Conservation (phyloP, 2,329 filamentous ascomycete genomes). For the Cadophora malorum region DNA sequence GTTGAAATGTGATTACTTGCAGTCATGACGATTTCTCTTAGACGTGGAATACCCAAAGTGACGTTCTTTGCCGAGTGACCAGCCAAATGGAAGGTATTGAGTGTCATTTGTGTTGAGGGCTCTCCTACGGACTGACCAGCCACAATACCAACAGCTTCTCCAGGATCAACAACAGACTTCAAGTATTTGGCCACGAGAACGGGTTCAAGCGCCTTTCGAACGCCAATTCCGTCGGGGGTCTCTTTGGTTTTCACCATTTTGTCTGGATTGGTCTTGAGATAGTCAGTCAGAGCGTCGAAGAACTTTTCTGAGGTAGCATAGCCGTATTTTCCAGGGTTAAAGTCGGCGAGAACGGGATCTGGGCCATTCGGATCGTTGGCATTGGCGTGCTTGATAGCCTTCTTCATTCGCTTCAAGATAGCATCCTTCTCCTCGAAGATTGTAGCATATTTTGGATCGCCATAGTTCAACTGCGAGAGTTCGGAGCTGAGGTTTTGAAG, state of each 20-base stretch:
- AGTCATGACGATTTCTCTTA: constrained; percentile 98
- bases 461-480: constrained; percentile 76
- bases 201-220: constrained; percentile 62
- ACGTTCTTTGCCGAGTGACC: constrained; percentile 99
- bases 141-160: constrained; percentile 95
- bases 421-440: constrained; percentile 69
- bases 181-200: constrained; percentile 93
- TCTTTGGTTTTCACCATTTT: constrained; percentile 60
- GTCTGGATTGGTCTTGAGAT: constrained; percentile 78
- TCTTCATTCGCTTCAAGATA: constrained; percentile 76
- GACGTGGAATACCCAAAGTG: constrained; percentile 94
- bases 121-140: constrained; percentile 97
- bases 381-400: constrained; percentile 75
- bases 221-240: constrained; percentile 44
- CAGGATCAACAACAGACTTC: constrained; percentile 88
- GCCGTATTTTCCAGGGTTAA: constrained; percentile 77
- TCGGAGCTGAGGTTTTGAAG: constrained; percentile 85
- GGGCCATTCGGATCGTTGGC: constrained; percentile 56
- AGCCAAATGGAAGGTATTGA: constrained; percentile 99
- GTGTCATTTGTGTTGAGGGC: constrained; percentile 97
- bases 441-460: constrained; percentile 58
- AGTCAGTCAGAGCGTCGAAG: constrained; percentile 73
- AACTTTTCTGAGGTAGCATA: constrained; percentile 93
- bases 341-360: constrained; percentile 77
- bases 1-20: constrained; percentile 89